phyloP scores from a whole-genome alignment of 2,329 filamentous ascomycete genomes.

The Sarocladium oryzae region DNA sequence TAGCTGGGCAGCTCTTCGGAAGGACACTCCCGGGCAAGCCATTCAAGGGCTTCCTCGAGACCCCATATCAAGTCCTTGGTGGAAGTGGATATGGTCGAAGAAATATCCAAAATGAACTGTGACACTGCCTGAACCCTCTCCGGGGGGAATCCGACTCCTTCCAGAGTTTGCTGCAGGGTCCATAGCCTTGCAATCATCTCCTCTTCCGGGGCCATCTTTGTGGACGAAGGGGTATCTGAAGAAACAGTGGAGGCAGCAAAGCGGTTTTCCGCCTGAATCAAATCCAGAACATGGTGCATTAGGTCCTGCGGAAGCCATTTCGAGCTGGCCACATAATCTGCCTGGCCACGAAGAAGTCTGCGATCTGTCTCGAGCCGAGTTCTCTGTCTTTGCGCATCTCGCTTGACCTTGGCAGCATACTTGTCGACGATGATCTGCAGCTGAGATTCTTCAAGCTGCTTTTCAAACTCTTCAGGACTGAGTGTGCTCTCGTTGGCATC shows the following conservation, averaged over 20 bases:
- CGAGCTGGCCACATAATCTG: conserved; percentile 62
- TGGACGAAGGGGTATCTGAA: conserved; percentile 35
- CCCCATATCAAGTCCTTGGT: conserved; percentile 72
- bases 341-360: conserved; percentile 71
- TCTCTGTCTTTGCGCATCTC: conserved; percentile 71
- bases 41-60: conserved; percentile 80
- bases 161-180: conserved; percentile 71
- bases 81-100: conserved; percentile 50
- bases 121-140: conserved; percentile 58
- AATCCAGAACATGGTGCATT: conserved; percentile 67
- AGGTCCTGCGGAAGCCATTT: conserved; percentile 79
- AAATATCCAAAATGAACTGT: conserved; percentile 60
- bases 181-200: conserved; percentile 75
- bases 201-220: conserved; percentile 62
- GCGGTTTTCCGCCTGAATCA: conserved; percentile 61
- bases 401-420: conserved; percentile 68
- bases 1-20: conserved; percentile 67
- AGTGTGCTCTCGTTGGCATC: conserved; percentile 39
- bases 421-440: conserved; percentile 84
- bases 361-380: conserved; percentile 78
- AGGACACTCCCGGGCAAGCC: conserved; percentile 74
- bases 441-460: conserved; percentile 82
- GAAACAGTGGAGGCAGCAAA: conserved; percentile 46
- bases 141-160: conserved; percentile 60
- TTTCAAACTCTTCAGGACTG: conserved; percentile 84